Base-by-base conservation (phyloP, 768 basidiomycete genomes). In the Tulasnella sp. region DNA sequence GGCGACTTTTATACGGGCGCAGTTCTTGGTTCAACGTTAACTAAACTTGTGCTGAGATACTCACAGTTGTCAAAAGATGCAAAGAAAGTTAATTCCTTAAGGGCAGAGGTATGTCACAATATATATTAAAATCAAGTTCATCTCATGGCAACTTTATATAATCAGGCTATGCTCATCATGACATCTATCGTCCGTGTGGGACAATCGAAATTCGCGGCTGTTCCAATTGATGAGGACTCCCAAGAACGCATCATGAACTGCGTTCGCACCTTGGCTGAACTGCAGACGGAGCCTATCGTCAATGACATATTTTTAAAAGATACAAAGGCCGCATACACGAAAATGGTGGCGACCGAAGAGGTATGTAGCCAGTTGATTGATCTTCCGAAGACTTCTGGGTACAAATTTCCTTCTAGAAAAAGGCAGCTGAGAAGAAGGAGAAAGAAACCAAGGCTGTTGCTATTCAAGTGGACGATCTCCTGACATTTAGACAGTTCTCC, bases 161-260 rank as follows among this genome's bases (percentile, higher is more conserved):
- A 55, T 13, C 59, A 87, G 83, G 80, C 87, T 4, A 96, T 99
- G 87, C 74, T 99, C 48, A 89, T 98, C 63, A 96, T 99, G 95
- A 82, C 91, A 1, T 95, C 91, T 7, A 73, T 91, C 63, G 86
- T 98, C 62, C 89, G 95, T 42, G 88, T 96, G 49, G 95, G 95
- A 32, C 93, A 98, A 67, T 92, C 90, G 48, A 93, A 92, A 63
- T 92, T 93, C 58, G 85, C 83, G 37, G 79, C 86, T 0, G 82
- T 81, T 1, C 84, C 87, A n/a, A 99, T 99, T 57, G 95, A 99
- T 69, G 95, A 99, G 64, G 95, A 99, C 64, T 92, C 90, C 4
- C 83, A 79, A 58, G 95, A 99, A 66, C 81, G 95, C 22, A 89
- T 99, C 66, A 77, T 95, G 73, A 87, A 83, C 65, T 99, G 95